These are phyloP conservation scores for Myxozyma nipponensis DNA, from an alignment of 805 yeast genomes.

Conservation along the genomic window DNA sequence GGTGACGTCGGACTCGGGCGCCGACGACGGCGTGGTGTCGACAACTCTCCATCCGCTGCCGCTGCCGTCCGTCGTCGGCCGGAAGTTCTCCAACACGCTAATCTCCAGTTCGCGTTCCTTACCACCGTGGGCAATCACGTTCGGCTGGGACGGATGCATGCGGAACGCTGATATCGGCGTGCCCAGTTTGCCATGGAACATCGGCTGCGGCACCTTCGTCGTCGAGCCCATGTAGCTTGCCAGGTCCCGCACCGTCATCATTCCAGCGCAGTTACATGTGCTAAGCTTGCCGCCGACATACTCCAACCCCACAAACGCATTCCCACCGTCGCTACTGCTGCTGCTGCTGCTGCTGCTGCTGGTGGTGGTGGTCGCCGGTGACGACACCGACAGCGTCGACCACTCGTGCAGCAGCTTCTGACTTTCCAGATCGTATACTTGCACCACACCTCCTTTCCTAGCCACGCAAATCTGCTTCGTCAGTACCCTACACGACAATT, in stretches of 20 bases:
- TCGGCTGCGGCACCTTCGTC: conserved; percentile 4
- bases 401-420: conserved; percentile 24
- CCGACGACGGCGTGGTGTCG: not conserved
- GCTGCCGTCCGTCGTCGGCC: not conserved
- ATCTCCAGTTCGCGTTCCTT: conserved; percentile 66
- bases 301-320: conserved; percentile 28
- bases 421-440: conserved; percentile 24
- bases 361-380: too few relatives aligned
- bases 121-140: conserved; percentile 78
- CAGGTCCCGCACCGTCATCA: conserved; percentile 31
- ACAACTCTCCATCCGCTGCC: not conserved
- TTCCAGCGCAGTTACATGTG: conserved; percentile 38
- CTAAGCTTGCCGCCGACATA: conserved; percentile 21
- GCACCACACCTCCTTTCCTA: conserved; percentile 31
- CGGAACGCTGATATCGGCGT: conserved; percentile 51
- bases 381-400: too few relatives aligned
- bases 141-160: conserved; percentile 46
- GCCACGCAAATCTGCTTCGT: conserved; percentile 28
- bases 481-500: conserved; percentile 30
- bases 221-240: conserved; percentile 26
- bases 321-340: conserved; percentile 1
- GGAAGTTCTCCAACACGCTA: conserved; percentile 10
- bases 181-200: conserved; percentile 24
- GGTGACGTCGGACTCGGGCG: too few relatives aligned
- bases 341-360: conserved; percentile 6